phyloP scores from a whole-genome alignment of 345 rosid genomes.

The Alliaria petiolata region DNA sequence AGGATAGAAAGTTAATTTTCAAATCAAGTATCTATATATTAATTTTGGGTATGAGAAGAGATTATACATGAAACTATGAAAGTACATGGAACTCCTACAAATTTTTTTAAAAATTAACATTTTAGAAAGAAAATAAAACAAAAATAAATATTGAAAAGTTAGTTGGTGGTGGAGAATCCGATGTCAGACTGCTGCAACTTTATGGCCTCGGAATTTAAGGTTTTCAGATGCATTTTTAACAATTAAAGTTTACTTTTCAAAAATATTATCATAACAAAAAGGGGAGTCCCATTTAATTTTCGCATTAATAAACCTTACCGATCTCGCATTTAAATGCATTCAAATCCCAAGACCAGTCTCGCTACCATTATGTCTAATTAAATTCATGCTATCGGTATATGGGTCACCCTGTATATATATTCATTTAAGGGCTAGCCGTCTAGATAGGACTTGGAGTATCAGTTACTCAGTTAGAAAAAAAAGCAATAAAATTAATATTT shows the following conservation, averaged over 20 bases:
- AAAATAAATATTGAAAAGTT: neutral
- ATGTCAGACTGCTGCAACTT: conserved; percentile 9
- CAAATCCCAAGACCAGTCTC: conserved; percentile 29
- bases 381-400: neutral
- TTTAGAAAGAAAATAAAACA: neutral
- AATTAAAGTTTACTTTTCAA: neutral
- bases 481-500: too few species aligned
- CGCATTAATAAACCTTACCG: conserved; percentile 9
- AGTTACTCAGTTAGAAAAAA: neutral
- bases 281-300: neutral
- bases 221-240: conserved; percentile 6
- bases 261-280: neutral
- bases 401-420: neutral
- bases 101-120: neutral
- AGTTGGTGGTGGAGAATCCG: conserved; percentile 10
- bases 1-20: too few species aligned
- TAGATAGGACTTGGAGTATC: neutral
- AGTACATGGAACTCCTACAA: too few species aligned
- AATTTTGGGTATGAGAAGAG: too few species aligned
- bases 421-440: conserved; percentile 17
- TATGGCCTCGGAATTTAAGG: conserved; percentile 26
- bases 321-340: conserved; percentile 28
- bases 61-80: too few species aligned
- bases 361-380: conserved; percentile 1
- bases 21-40: too few species aligned